Base-by-base conservation (phyloP, 129 eudicot species). In the Flaveria sonorensis region DNA sequence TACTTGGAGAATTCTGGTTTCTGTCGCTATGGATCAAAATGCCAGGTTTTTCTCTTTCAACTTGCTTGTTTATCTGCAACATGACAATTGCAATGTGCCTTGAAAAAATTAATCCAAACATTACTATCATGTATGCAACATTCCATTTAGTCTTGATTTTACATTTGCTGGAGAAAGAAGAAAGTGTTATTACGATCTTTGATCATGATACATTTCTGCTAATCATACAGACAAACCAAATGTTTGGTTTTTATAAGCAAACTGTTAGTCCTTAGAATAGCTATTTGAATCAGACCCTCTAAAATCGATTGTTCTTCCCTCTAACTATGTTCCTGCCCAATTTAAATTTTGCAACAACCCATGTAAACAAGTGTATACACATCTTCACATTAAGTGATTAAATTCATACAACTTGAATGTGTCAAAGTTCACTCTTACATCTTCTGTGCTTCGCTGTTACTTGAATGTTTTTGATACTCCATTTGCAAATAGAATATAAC, bases 1-100 rank as follows among this genome's bases (percentile, higher is more conserved):
- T 80, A 80, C 76, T 26, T 50, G 52, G 81, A 82, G 77, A 77
- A 82, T 18, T 63, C 78, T 76, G 85, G 69, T 20, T 76, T 47
- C 70, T 70, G 85, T 52, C 53, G 70, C 53, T 48, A 82, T 71
- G 82, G 81, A 71, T 11, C 75, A 32, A 82, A 77, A 77, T 77
- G 79, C 78, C 82, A 82, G 83, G 86, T 82, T 67, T 64, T 57
- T 64, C 55, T 45, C 78, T 28, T 21, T 72, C 76, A 63, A 50
- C 69, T 47, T 15, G 10, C 16, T 50, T 71, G 55, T 71, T 51
- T 71, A 64, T 69, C 40, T 57, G 73, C 36, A 79, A 47, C 47
- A 45, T 43, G 61, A 24, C 18, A 53, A 53, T 68, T 77, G 81
- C 72, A 71, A 13, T 57, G 64, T 70, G 77, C n/a, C 71, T 70